A percentile compares a stretch with the other conserved stretches of the same genome.
phyloP scores from a whole-genome alignment of 805 yeast species.

The Pichia manshurica region DNA sequence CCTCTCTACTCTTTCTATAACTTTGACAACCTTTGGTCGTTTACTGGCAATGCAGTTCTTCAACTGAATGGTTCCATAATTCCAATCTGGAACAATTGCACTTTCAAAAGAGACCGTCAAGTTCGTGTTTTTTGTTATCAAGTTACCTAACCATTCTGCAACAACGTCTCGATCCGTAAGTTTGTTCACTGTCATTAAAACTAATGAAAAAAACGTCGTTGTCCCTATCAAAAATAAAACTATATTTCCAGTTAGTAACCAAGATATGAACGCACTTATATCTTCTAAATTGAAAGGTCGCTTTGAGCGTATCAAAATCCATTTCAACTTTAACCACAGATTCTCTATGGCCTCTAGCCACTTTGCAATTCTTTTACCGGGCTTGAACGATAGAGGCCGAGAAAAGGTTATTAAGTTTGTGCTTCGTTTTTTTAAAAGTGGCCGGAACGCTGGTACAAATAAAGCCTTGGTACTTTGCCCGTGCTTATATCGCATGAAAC shows the following conservation, averaged over 20 bases:
- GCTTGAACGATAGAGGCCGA: neutral
- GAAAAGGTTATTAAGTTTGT: neutral
- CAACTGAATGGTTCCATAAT: conserved; percentile 77
- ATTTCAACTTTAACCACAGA: conserved; percentile 40
- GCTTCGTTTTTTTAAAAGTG: neutral
- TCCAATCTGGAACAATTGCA: conserved; percentile 94
- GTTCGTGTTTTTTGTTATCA: conserved; percentile 77
- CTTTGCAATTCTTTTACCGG: conserved; percentile 5
- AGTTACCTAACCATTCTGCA: conserved; percentile 74
- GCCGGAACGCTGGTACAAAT: too few species aligned
- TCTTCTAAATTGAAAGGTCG: conserved; percentile 93
- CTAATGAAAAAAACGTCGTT: conserved; percentile 82
- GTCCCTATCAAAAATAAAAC: conserved; percentile 78
- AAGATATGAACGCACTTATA: conserved; percentile 80
- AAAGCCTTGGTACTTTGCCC: too few species aligned
- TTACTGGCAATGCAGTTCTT: conserved; percentile 80
- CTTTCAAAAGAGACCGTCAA: conserved; percentile 82
- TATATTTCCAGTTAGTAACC: conserved; percentile 87
- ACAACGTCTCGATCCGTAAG: conserved; percentile 85
- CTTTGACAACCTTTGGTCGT: conserved; percentile 53
- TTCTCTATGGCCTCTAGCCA: conserved; percentile 2
- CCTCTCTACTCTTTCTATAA: conserved; percentile 30
- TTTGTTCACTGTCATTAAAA: conserved; percentile 72
- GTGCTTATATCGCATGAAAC: too few species aligned
- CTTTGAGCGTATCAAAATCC: conserved; percentile 69